Evolutionary conservation across 1,284 basidiomycete genomes (phyloP), one percentile per base, ranked within the genome.

Genomic region (Leccinum colubrinum): DNA sequence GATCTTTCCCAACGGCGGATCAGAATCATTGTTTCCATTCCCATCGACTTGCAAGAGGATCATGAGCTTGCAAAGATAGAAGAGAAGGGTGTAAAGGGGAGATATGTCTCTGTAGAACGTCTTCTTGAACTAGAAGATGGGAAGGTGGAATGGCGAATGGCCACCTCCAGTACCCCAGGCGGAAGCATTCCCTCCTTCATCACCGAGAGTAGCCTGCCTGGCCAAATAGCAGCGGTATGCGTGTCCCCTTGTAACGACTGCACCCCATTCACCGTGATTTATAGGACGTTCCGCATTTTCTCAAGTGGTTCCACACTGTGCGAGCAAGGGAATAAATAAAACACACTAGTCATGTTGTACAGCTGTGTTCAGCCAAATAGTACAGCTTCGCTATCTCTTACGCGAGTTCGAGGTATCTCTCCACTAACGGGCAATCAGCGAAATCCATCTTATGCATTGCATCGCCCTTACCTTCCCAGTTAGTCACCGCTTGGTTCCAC

Each of bases 401-500:
- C 43, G 85, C 90, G 57, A 94, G 81, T 68, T 95, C 93, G 30
- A 95, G 79, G 74, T 95, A 95, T 65, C 93, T 83, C 70, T 93
- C 91, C 68, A 95, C 93, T 94, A 60, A 11, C 59, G 39, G 7
- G 22, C 55, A 35, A 35, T 75, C 30, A 72, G 65, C 55, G 5
- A 59, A 27, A 57, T 51, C 0, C n/a, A 1, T 53, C 37, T 60
- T 27, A 56, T 39, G 39, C 20, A 12, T 35, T 22, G 22, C 30
- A 41, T 61, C 30, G 35, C 17, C 69, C 85, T 72, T 70, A 94
- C 94, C 86, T 85, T 97, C 95, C 95, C 95, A 97, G 74, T 86
- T 90, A 3, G 95, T 97, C 30, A 97, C 94, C 4, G 95, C 93
- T 69, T 88, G 84, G 69, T 94, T 93, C 88, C 92, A 95, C 55